Evolutionary conservation across 2,329 filamentous ascomycete species (phyloP).

Genomic region (Colletotrichum sp.): DNA sequence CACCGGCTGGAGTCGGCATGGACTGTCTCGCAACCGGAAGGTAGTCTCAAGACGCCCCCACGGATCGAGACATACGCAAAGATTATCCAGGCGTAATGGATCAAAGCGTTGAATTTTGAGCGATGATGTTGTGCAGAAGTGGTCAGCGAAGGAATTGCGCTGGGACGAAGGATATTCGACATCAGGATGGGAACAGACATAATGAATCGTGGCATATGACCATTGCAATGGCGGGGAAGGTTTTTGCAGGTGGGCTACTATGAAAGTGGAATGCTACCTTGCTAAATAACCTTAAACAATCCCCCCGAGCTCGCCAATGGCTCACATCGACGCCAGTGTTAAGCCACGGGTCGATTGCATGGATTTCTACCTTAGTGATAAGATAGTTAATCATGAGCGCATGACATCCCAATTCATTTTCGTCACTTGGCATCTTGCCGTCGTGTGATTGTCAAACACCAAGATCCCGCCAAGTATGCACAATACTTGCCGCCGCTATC

Average conservation of each 20-base stretch:
- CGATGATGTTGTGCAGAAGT: background rate
- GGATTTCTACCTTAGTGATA: background rate
- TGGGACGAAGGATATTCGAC: background rate
- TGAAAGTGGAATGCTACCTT: background rate
- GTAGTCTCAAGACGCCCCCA: background rate
- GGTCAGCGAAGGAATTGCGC: background rate
- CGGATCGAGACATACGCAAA: background rate
- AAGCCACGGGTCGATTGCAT: background rate
- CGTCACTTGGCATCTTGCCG: background rate
- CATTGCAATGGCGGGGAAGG: background rate
- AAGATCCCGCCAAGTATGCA: background rate
- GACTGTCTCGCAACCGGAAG: background rate
- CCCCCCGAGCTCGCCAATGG: conserved; percentile 1
- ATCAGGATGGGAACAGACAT: background rate
- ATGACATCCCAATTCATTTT: background rate
- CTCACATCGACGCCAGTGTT: background rate
- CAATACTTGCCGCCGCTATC: background rate
- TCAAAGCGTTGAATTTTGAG: background rate
- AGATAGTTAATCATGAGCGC: background rate
- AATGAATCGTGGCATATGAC: background rate
- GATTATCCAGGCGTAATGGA: background rate
- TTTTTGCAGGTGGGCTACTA: background rate
- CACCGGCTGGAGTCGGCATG: background rate
- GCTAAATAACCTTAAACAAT: background rate
- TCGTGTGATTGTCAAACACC: background rate